Evolutionary conservation across 164 flowering plant species (phyloP).

Genomic region (Macadamia integrifolia): DNA sequence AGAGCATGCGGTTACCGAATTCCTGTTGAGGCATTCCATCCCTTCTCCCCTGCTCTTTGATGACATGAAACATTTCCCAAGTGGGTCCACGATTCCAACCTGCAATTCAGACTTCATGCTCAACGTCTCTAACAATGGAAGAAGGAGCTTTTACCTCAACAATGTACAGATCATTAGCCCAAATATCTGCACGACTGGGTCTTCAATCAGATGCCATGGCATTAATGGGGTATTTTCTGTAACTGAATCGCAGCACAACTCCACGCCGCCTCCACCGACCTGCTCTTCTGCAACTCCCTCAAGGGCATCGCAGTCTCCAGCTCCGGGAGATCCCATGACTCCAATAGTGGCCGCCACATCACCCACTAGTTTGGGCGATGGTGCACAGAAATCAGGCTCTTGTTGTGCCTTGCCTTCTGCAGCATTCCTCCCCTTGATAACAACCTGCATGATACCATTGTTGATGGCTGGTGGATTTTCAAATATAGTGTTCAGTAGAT

Average conservation of each 20-base stretch:
- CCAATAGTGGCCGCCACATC: slow-evolving; percentile 14
- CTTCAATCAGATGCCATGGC: slow-evolving; percentile 78
- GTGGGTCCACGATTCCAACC: slow-evolving; percentile 58
- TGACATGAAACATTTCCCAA: slow-evolving; percentile 47
- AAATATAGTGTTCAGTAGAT: neutral
- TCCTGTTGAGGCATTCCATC: slow-evolving; percentile 67
- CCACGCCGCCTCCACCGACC: slow-evolving; percentile 9
- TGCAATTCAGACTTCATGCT: slow-evolving; percentile 32
- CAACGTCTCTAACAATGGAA: slow-evolving; percentile 46
- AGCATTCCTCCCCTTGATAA: slow-evolving; percentile 7
- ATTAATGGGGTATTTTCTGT: slow-evolving; percentile 48
- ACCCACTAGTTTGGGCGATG: neutral
- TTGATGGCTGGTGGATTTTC: slow-evolving; percentile 4
- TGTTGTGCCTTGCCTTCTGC: neutral
- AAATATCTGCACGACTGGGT: slow-evolving; percentile 54
- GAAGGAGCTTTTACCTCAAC: slow-evolving; percentile 45
- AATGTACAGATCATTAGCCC: slow-evolving; percentile 57
- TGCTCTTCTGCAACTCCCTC: slow-evolving; percentile 5
- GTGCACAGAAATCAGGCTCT: slow-evolving; percentile 15
- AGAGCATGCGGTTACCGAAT: slow-evolving; percentile 27
- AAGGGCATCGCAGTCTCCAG: slow-evolving; percentile 6
- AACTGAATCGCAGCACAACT: slow-evolving; percentile 8
- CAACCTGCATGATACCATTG: slow-evolving; percentile 10
- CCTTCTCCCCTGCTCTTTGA: slow-evolving; percentile 65
- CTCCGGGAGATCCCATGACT: slow-evolving; percentile 8